Base-by-base conservation (phyloP, 140 eudicot genomes). In the Senecio squalidus region DNA sequence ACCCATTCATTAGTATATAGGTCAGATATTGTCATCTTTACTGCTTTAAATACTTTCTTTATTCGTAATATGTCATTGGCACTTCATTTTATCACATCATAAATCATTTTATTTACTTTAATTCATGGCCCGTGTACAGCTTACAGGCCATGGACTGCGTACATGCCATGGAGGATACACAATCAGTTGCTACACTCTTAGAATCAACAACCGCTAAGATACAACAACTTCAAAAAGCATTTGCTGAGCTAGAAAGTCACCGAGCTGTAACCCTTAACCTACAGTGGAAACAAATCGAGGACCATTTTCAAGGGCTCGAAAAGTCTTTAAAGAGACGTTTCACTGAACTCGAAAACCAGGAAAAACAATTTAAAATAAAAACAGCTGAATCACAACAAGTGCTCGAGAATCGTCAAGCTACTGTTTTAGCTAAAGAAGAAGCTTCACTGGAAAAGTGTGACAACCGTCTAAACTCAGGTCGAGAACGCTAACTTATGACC, bases 221-320 rank as follows among this genome's bases (percentile, higher is more conserved):
- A 62, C 94, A 86, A 62, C 98, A 80, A 66, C 94, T 90, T 53
- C 98, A 90, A 76, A 83, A 78, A 73, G 98, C 98, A 72, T 86
- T 91, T 71, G 88, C 98, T 21, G 98, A 91, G 78, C 88, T 91
- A 22, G 98, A 91, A 83, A 81, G 98, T 67, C 95, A 86, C 51
- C 78, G 95, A 51, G 98, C 98, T 0, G 72, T 86, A 39, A 83
- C 95, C 71, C 91, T 91, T 57, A 81, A 86, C 76, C 58, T 86
- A 80, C 80, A 86, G 77, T 91, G 98, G 95, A 79, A 91, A 65
- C 96, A 86, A 75, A 87, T 91, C 8, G 95, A 91, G 56, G 98
- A 84, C 57, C 98, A 90, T 74, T 90, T 90, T 73, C 84, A 86
- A 33, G 98, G 98, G 55, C 95, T 92, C 21, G 89, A 87, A 67